phyloP scores from a whole-genome alignment of 2,329 filamentous ascomycete species.

The Sarocladium kiliense region DNA sequence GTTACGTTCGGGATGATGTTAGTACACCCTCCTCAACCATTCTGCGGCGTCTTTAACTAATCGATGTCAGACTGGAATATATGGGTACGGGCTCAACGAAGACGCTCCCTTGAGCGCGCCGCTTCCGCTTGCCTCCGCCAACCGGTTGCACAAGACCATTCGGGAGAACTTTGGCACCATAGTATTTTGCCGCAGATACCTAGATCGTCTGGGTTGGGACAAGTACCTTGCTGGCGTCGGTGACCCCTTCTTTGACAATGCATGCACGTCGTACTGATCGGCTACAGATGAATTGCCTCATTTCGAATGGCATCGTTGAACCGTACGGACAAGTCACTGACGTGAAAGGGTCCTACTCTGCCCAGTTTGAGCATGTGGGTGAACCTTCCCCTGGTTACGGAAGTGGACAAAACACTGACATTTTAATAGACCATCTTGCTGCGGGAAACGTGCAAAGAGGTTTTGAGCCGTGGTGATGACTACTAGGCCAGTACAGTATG shows the following conservation, averaged over 20 bases:
- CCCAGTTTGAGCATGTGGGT: constrained; percentile 55
- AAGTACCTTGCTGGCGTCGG: constrained; percentile 53
- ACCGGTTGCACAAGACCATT: constrained; percentile 51
- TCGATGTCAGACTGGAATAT: constrained; percentile 39
- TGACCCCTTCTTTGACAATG: background rate
- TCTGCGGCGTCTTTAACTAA: too few relatives aligned
- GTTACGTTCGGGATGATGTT: constrained; percentile 60
- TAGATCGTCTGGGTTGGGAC: constrained; percentile 57
- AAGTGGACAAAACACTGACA: constrained; percentile 11
- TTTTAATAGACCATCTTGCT: constrained; percentile 40
- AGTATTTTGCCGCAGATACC: constrained; percentile 56
- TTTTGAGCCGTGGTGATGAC: constrained; percentile 47
- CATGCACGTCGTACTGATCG: constrained; percentile 12
- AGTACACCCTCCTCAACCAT: background rate
- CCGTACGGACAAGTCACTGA: constrained; percentile 52
- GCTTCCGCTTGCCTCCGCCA: constrained; percentile 46
- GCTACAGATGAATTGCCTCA: constrained; percentile 49
- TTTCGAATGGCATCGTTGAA: constrained; percentile 52
- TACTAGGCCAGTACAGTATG: constrained; percentile 31
- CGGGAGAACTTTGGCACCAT: constrained; percentile 58
- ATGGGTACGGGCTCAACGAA: constrained; percentile 43
- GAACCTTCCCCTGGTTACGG: background rate
- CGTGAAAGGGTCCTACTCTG: constrained; percentile 54
- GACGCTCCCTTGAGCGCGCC: constrained; percentile 27
- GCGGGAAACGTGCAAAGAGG: constrained; percentile 39